These are phyloP conservation scores for Starmerella khaoyaiensis DNA, from an alignment of 805 yeast genomes.

Conservation along the genomic window DNA sequence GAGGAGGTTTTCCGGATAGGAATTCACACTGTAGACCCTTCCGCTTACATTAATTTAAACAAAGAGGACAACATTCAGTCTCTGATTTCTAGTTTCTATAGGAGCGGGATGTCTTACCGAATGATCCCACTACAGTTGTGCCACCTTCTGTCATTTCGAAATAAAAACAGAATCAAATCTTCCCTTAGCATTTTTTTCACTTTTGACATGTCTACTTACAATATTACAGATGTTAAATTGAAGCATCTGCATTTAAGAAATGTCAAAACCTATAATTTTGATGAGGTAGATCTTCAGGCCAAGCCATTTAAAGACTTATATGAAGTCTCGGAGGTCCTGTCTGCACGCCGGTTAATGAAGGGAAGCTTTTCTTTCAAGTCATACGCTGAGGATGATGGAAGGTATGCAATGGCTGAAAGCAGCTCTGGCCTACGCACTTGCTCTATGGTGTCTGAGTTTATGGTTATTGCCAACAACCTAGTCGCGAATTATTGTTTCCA, in stretches of 20 bases:
- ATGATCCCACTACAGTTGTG: too few species aligned
- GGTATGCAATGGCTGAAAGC: neutral
- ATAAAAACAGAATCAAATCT: conserved; percentile 2
- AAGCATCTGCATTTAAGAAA: conserved; percentile 3
- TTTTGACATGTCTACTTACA: conserved; percentile 2
- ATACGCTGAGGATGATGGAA: conserved; percentile 3
- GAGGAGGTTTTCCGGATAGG: conserved; percentile 31
- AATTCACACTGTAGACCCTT: conserved; percentile 80
- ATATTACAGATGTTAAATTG: conserved; percentile 2
- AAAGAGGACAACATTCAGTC: conserved; percentile 20
- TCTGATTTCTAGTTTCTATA: conserved; percentile 7
- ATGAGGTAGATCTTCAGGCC: neutral
- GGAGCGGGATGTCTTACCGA: too few species aligned
- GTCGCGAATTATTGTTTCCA: conserved; percentile 22
- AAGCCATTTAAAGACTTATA: conserved; percentile 24
- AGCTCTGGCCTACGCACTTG: conserved; percentile 33
- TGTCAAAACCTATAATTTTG: neutral
- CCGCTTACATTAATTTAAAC: conserved; percentile 39
- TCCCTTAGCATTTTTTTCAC: conserved; percentile 12
- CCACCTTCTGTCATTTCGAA: too few species aligned
- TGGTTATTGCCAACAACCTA: conserved; percentile 63
- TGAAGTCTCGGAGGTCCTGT: conserved; percentile 26
- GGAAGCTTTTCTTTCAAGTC: conserved; percentile 33
- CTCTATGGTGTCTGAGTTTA: conserved; percentile 62
- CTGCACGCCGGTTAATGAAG: conserved; percentile 25